Percentiles rank a stretch among this genome's conserved stretches.
These are phyloP conservation scores for Chaetomium strumarium DNA, from an alignment of 2,329 filamentous ascomycete species.

Conservation along the genomic window DNA sequence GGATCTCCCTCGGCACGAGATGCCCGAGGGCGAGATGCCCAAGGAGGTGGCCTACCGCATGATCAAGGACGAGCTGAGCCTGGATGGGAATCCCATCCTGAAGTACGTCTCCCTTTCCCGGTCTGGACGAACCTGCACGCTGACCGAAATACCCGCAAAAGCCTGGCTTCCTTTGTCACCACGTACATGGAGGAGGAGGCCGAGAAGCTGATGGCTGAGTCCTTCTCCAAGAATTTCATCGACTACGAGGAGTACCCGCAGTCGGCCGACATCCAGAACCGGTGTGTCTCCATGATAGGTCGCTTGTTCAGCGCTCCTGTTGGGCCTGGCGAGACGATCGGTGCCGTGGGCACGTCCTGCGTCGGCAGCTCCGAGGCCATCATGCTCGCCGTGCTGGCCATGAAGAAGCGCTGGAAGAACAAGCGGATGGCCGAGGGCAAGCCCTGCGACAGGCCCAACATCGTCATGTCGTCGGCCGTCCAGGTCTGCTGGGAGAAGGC, in stretches of 20 bases:
- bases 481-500: conserved; percentile 98
- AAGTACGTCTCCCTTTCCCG: conserved; percentile 48
- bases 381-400: conserved; percentile 76
- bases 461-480: conserved; percentile 92
- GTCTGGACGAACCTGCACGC: not conserved
- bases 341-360: conserved; percentile 78
- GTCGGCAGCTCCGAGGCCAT: conserved; percentile 88
- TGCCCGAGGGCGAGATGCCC: conserved; percentile 88
- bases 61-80: conserved; percentile 90
- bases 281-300: conserved; percentile 87
- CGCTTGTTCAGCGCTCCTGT: conserved; percentile 77
- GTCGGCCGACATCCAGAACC: conserved; percentile 81
- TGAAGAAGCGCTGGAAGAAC: conserved; percentile 95
- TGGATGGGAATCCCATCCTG: conserved; percentile 87
- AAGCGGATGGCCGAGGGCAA: conserved; percentile 78
- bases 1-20: conserved; percentile 76
- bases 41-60: conserved; percentile 88
- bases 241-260: conserved; percentile 82
- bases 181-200: conserved; percentile 98
- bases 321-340: conserved; percentile 30
- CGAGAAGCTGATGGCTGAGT: conserved; percentile 90
- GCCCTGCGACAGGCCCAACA: conserved; percentile 73
- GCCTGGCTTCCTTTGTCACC: conserved; percentile 86
- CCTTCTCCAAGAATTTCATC: conserved; percentile 93
- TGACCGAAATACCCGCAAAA: conserved; percentile 31